Evolutionary conservation across 148 eudicot species (phyloP), one percentile per base, ranked within the genome.

Genomic region (Camellia lanceoleosa): DNA sequence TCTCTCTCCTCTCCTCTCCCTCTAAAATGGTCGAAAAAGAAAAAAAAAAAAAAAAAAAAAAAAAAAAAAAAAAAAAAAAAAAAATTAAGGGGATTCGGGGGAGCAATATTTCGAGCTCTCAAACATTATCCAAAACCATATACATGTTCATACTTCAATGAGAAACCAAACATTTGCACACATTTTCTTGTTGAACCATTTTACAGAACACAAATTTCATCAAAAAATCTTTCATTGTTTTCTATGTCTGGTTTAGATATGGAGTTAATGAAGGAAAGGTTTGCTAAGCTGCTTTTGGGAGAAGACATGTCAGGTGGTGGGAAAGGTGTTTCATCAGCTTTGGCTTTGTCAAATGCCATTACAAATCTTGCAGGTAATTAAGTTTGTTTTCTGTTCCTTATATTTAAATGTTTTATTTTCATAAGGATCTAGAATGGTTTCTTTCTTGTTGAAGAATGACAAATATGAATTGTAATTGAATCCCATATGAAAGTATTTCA

Each of bases 281-380:
- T 92, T 80, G 84, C 91, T 20, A 92, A 92, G 86, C 83, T 92
- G 60, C 88, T 92, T 49, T 67, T 92, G 78, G 93, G 96, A 66
- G 93, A 92, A 83, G 92, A 92, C 56, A 92, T 88, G 91, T 92
- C 93, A 51, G 96, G 96, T 59, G 92, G 96, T 52, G 93, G 96
- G 7, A 92, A 92, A 79, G 95, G 95, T 69, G 95, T 92, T 83
- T 92, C 95, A 54, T 92, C 93, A 42, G 96, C 96, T 82, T 79
- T 92, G 80, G 96, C 96, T 62, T 81, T 92, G 83, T 92, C 96
- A 44, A 92, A 92, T 83, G 96, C 96, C 80, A 90, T 92, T 62
- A 92, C 96, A 18, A 92, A 92, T 88, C 92, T 92, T 70, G 90
- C 93, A 49, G 93, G 93, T 92, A 71, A 76, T 7, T 46, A 0